Percentiles rank a stretch among this genome's conserved stretches.
Conservation (phyloP, 257 asterid species). For the Rhazya stricta region DNA sequence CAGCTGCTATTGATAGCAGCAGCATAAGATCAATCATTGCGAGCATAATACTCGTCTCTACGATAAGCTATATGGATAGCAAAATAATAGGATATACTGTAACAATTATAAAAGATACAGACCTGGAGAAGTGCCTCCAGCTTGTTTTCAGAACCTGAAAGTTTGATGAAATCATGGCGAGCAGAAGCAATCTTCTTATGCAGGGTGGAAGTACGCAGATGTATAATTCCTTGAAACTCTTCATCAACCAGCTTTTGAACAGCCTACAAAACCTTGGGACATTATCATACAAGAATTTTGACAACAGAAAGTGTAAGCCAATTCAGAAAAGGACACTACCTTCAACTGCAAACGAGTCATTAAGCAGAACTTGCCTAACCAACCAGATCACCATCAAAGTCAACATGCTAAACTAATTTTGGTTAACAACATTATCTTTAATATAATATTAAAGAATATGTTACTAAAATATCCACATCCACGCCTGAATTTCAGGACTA, state of each 20-base stretch:
- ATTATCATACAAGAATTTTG: neutral
- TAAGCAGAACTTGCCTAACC: neutral
- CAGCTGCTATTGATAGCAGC: too few relatives aligned
- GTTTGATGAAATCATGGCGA: constrained; percentile 91
- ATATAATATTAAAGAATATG: too few relatives aligned
- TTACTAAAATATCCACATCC: neutral
- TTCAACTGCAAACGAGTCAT: neutral
- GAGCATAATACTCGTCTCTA: neutral
- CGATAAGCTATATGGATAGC: neutral
- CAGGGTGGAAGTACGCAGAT: constrained; percentile 81
- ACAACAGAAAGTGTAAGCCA: neutral
- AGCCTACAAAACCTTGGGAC: constrained; percentile 38
- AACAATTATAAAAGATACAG: neutral
- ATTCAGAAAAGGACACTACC: neutral
- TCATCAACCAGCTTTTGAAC: constrained; percentile 87
- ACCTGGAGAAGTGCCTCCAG: constrained; percentile 96
- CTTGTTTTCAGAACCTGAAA: constrained; percentile 94
- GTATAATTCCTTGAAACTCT: constrained; percentile 86
- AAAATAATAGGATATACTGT: neutral
- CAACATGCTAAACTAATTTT: too few relatives aligned
- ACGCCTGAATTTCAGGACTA: neutral
- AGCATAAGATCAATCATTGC: neutral
- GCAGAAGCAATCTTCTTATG: constrained; percentile 94
- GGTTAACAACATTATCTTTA: neutral
- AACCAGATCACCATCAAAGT: neutral